Evolutionary conservation across 768 basidiomycete species (phyloP).

Genomic region (Paxillus rubicundulus): DNA sequence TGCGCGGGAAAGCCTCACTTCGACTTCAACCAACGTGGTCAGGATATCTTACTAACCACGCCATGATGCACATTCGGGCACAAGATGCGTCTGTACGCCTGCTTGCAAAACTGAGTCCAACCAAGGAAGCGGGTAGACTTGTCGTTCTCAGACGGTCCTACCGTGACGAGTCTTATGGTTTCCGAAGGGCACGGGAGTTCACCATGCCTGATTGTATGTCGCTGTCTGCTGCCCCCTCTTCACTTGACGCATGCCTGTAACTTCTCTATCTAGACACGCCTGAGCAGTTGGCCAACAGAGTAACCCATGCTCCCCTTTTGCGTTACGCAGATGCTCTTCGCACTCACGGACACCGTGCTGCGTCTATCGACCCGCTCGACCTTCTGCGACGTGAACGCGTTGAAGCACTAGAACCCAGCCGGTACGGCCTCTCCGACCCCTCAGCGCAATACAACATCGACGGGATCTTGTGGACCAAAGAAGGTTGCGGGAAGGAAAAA

Average conservation of each 20-base stretch:
- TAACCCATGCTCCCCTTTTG: conserved; percentile 70
- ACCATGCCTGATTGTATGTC: conserved; percentile 70
- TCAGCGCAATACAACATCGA: conserved; percentile 62
- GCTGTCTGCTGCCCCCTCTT: neutral
- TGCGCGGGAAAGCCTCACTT: neutral
- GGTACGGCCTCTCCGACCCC: conserved; percentile 69
- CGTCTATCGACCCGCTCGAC: conserved; percentile 84
- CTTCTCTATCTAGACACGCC: conserved; percentile 48
- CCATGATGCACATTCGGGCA: conserved; percentile 16
- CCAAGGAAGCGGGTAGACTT: conserved; percentile 11
- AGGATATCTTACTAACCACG: neutral
- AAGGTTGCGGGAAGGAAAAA: conserved; percentile 24
- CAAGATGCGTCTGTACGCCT: conserved; percentile 14
- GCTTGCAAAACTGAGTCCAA: conserved; percentile 5
- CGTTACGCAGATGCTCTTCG: conserved; percentile 89
- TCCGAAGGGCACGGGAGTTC: conserved; percentile 61
- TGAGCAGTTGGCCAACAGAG: conserved; percentile 65
- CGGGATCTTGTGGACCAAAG: conserved; percentile 75
- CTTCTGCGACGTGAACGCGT: conserved; percentile 81
- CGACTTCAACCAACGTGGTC: neutral
- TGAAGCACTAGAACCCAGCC: conserved; percentile 68
- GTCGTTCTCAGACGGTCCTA: conserved; percentile 40
- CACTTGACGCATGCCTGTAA: neutral
- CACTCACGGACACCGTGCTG: conserved; percentile 82
- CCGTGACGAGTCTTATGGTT: conserved; percentile 81